Base-by-base conservation (phyloP, 1,139 yeast genomes). In the Meyerozyma smithsonii region DNA sequence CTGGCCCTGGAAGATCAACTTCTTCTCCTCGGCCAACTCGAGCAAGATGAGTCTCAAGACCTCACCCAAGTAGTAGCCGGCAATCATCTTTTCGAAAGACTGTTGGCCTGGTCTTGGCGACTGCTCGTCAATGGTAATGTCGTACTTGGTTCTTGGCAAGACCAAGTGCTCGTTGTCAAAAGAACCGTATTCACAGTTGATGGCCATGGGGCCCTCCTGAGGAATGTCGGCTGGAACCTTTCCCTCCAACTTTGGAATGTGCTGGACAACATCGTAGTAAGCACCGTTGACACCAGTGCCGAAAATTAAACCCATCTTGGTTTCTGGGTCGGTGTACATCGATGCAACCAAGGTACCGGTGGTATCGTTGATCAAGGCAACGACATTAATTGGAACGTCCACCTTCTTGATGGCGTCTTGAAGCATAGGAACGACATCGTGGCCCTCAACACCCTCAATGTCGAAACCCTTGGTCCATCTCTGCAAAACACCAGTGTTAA, bases 271-370 rank as follows among this genome's bases (percentile, higher is more conserved):
- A 55, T 92, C 98, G 65, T 81, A 92, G 72, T 92, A 92, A 40
- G 98, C 97, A 59, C 94, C 97, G 63, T 92, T 92, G 71, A 95
- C 89, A 48, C 98, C 98, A 42, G 98, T 92, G 58, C 98, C 98
- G 60, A 89, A 92, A 54, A 92, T 92, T 58, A 89, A 79, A 45
- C 97, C 98, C 94, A 90, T 85, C 64, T 83, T 83, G 49, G 96
- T 81, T 53, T 79, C 80, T 28, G 92, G 79, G 58, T 92, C 96
- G 42, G 94, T 78, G 69, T 92, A 92, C 72, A 84, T 81, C 39
- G 97, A 89, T 32, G 98, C 97, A 46, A 92, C 96, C 57, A 92
- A 74, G 36, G 98, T 92, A 60, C 98, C 98, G 37, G 96, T 87
- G 49, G 98, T 92, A 64, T 92, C 98, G 66, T 92, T 92, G 63